Conservation (phyloP, 192 early-diverging fungal genomes). For the Lobulomyces angularis region DNA sequence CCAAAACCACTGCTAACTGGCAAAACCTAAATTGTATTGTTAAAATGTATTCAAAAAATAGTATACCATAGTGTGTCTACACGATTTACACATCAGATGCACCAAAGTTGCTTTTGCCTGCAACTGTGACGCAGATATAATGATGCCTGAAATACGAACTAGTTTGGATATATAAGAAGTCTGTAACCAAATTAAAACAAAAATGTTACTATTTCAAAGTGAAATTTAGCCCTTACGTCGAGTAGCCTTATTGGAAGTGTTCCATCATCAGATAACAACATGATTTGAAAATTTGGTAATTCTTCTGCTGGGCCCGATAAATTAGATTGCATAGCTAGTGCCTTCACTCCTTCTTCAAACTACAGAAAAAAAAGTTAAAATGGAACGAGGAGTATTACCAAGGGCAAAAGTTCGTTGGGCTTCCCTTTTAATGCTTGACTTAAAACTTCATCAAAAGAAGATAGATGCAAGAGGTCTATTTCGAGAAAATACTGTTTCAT, state of each 20-base stretch:
- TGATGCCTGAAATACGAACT: conserved; percentile 89
- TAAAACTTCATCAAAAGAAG: conserved; percentile 70
- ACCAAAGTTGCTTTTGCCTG: conserved; percentile 79
- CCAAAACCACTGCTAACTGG: conserved; percentile 75
- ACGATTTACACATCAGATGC: conserved; percentile 78
- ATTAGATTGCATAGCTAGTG: conserved; percentile 58
- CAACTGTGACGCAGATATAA: conserved; percentile 82
- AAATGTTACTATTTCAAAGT: not conserved
- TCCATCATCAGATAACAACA: conserved; percentile 71
- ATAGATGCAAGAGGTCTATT: conserved; percentile 77
- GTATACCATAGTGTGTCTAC: conserved; percentile 74
- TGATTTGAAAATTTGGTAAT: conserved; percentile 80
- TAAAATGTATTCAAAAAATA: no score
- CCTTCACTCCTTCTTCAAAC: conserved; percentile 82
- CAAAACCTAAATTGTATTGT: no score
- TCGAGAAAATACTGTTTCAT: conserved; percentile 67
- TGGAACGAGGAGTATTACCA: conserved; percentile 36
- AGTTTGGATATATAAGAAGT: conserved; percentile 77
- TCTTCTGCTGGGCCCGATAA: conserved; percentile 38
- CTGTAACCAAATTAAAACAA: conserved; percentile 21
- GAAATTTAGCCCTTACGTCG: conserved; percentile 42
- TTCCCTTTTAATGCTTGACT: conserved; percentile 64
- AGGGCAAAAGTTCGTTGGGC: conserved; percentile 68
- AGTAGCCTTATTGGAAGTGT: conserved; percentile 80
- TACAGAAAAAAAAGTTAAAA: conserved; percentile 11